Conservation (phyloP, 83 land plant genomes). For the Diphasiastrum complanatum region DNA sequence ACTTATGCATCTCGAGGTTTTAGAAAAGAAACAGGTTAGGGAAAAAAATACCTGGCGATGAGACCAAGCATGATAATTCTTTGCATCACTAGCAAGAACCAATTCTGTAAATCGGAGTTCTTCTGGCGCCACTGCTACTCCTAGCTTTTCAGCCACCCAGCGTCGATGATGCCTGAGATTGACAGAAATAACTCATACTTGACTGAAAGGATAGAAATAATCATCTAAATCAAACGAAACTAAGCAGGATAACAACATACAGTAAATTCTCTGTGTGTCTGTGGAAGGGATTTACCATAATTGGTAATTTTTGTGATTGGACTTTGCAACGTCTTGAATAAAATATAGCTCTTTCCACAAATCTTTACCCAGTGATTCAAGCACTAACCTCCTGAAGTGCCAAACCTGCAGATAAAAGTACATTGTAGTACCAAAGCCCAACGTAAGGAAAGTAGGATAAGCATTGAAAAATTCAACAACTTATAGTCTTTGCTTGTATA, state of each 20-base stretch:
- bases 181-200: slow-evolving; percentile 4
- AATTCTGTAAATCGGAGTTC: slow-evolving; percentile 73
- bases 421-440: too few relatives aligned
- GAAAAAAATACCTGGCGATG: slow-evolving; percentile 69
- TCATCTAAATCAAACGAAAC: too few relatives aligned
- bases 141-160: slow-evolving; percentile 85
- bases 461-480: too few relatives aligned
- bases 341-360: slow-evolving; percentile 59
- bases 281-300: slow-evolving; percentile 49
- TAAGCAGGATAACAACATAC: background rate
- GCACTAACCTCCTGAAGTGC: slow-evolving; percentile 87
- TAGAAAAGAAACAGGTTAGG: background rate
- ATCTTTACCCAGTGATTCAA: slow-evolving; percentile 56
- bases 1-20: background rate
- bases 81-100: slow-evolving; percentile 63
- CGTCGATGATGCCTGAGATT: slow-evolving; percentile 82
- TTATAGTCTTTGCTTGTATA: too few relatives aligned
- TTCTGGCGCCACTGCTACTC: slow-evolving; percentile 37
- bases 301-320: slow-evolving; percentile 83
- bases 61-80: slow-evolving; percentile 99
- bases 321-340: slow-evolving; percentile 40
- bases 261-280: background rate
- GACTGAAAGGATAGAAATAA: background rate
- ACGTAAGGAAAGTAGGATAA: too few relatives aligned
- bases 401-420: slow-evolving; percentile 59